phyloP scores from a whole-genome alignment of 2,329 filamentous ascomycete genomes.

The Colletotrichum cordylinicola region DNA sequence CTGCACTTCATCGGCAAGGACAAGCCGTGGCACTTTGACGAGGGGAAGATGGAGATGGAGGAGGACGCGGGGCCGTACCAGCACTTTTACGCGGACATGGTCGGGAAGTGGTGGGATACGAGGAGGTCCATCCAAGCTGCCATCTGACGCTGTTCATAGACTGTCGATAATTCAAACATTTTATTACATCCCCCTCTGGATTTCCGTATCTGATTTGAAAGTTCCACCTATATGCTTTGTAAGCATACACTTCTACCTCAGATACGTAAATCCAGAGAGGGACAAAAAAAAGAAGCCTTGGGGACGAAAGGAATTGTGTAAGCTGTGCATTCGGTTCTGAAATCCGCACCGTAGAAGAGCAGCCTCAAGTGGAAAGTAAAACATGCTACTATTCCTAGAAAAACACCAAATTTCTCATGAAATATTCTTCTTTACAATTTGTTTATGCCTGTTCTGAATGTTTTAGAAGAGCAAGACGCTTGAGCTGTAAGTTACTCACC shows the following conservation, averaged over 20 bases:
- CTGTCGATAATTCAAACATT: neutral
- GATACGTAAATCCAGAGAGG: neutral
- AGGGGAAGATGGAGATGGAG: constrained; percentile 18
- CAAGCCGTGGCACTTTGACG: constrained; percentile 64
- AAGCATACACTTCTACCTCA: neutral
- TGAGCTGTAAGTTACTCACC: neutral
- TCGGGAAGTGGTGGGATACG: constrained; percentile 25
- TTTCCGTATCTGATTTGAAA: neutral
- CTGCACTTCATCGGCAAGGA: constrained; percentile 73
- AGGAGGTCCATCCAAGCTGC: neutral
- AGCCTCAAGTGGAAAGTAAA: accelerated
- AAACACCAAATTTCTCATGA: no score
- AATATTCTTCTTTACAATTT: no score
- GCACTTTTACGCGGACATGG: constrained; percentile 25
- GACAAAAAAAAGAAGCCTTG: neutral
- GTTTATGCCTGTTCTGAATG: neutral
- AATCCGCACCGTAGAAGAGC: neutral
- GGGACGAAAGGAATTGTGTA: neutral
- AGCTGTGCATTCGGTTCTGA: accelerated
- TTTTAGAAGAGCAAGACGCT: neutral
- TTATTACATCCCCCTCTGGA: neutral
- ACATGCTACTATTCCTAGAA: no score
- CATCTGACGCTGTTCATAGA: neutral
- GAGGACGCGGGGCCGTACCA: constrained; percentile 17
- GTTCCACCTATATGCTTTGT: accelerated